phyloP scores from a whole-genome alignment of 2,329 filamentous ascomycete species.

The Cercospora brassicicola region DNA sequence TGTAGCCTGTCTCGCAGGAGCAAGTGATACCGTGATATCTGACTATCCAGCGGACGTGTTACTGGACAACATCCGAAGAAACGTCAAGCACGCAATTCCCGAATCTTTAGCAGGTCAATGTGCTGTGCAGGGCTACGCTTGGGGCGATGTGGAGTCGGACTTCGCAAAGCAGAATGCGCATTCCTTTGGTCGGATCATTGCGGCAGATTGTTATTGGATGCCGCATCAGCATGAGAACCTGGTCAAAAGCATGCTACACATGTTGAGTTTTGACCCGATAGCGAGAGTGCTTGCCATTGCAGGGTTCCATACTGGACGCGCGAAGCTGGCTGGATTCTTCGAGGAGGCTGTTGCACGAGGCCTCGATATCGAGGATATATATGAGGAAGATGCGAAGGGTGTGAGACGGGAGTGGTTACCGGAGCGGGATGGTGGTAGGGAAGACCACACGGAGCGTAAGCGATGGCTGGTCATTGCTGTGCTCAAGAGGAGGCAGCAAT shows the following conservation, averaged over 20 bases:
- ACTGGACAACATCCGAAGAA: constrained; percentile 58
- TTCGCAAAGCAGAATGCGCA: constrained; percentile 44
- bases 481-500: constrained; percentile 17
- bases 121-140: constrained; percentile 61
- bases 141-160: constrained; percentile 57
- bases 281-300: constrained; percentile 65
- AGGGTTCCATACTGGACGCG: constrained; percentile 70
- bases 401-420: constrained; percentile 60
- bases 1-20: constrained; percentile 47
- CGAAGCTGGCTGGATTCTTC: constrained; percentile 67
- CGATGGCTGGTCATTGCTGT: constrained; percentile 64
- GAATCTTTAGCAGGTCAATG: constrained; percentile 35
- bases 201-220: constrained; percentile 76
- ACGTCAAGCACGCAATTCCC: constrained; percentile 56
- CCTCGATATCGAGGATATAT: constrained; percentile 64
- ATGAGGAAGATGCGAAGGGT: constrained; percentile 68
- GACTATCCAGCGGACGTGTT: constrained; percentile 67
- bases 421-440: constrained; percentile 58
- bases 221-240: constrained; percentile 69
- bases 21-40: constrained; percentile 57
- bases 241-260: constrained; percentile 60
- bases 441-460: constrained; percentile 64
- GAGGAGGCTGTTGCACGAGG: constrained; percentile 53
- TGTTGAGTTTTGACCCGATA: constrained; percentile 57
- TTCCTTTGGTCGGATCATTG: constrained; percentile 63